Evolutionary conservation across 768 basidiomycete genomes (phyloP), one percentile per base, ranked within the genome.

Genomic region (Rhodotorula paludigena): DNA sequence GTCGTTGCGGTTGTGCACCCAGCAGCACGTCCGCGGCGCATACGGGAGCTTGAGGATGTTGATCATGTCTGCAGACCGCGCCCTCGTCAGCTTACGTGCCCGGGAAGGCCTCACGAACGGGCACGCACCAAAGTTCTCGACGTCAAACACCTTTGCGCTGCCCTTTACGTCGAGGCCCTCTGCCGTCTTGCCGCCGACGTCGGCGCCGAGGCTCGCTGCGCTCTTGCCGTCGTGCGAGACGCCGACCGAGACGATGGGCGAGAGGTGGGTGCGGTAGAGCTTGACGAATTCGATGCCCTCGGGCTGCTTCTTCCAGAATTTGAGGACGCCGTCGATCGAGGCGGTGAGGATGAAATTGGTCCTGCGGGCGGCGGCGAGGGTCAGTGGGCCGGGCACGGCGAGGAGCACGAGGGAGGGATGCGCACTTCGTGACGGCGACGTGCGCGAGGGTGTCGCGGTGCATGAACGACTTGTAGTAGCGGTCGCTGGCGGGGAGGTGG

Each of bases 391-490:
- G 25, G 51, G 15, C 16, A 41, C 39, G 72, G 20, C 48, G 18
- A 18, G 45, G 54, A 47, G 25, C 25, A 16, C 30, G 21, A 12
- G 41, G 16, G 23, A 33, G 25, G 11, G 36, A 21, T 21, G 30
- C 86, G 64, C 59, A 93, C 93, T 85, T 89, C 25, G 96, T 97
- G 74, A 92, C 86, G 32, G 89, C 85, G 45, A 86, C 86, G 73
- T 89, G 93, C 76, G 92, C 94, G 68, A 98, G 82, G 42, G 86
- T 84, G 71, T 98, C 94, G 57, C 92, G 82, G 78, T 99, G 96
- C 96, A 99, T 97, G 80, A 97, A 97, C 66, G 89, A 92, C 81
- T 93, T 92, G 81, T 86, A 88, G 80, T 99, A 99, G 73, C 96
- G 86, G 78, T 97, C 90, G 60, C 91, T 84, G 73, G 85, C 85